Base-by-base conservation (phyloP, 768 basidiomycete species). In the Tephrocybe sp. region DNA sequence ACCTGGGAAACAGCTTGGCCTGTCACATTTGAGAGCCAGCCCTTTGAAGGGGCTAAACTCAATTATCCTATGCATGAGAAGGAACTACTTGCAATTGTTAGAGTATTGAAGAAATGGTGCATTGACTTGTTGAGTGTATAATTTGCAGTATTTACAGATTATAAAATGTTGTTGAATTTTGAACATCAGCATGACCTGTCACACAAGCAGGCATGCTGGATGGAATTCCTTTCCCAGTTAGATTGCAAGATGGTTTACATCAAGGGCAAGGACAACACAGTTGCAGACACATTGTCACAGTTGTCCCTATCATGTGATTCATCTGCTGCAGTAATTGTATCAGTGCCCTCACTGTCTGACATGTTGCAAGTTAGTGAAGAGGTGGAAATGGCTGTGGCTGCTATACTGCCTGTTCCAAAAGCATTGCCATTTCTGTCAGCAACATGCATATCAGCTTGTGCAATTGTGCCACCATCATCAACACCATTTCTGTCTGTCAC, bases 41-140 rank as follows among this genome's bases (percentile, higher is more conserved):
- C 28, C 15, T 51, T 51, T 36, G 44, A 50, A 24, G 48, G 48
- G 1, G 38, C 50, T 37, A 32, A 51, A 39, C 28, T 45, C 41
- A 26, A 56, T 18, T 48, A 53, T 24, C 51, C 45, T 24, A 45
- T 66, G 0, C 71, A 72, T 41, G 63, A 73, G 46, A 63, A 67
- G 46, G 67, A 73, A 50, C 50, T 74, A 2, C 51, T 73, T 1
- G 70, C 71, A 0, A 71, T 76, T 5, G 54, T 76, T 0, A 51
- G 65, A 0, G 67, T 66, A 0, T 51, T 68, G 8, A 43, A 58
- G 12, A 56, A 60, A 21, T 73, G 67, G 67, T 43, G 58, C 4
- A 53, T 57, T 2, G 64, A 66, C 48, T 43, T 62, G 0, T 23
- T 65, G 0, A 58, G 68, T 11, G 26, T 47, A 1, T 37, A 28